Evolutionary conservation across 2,329 filamentous ascomycete genomes (phyloP), one percentile per base, ranked within the genome.

Genomic region (Karstenula rhodostoma): DNA sequence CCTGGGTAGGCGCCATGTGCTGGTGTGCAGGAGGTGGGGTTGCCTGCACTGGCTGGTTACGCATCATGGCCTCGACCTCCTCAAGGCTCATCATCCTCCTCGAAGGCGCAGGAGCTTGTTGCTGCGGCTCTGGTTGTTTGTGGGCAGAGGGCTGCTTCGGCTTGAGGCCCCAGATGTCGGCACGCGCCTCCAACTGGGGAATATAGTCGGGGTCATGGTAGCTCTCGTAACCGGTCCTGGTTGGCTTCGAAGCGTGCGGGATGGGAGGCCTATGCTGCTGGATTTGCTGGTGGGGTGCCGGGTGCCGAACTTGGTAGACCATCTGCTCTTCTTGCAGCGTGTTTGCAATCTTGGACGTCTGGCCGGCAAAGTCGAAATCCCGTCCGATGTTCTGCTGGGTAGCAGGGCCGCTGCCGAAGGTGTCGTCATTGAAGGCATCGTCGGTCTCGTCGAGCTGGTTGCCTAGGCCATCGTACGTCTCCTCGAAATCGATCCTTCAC

Each of bases 311-410:
- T 69, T 87, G 87, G 79, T 90, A 97, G 59, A 93, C 89, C 72
- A 93, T 83, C 74, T 97, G 92, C 80, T 98, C 95, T 78, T 98
- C 93, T 66, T 93, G 91, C 69, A 99, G 91, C 37, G 90, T 93
- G 79, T 89, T 86, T 22, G 93, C 86, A 43, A 97, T 91, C 78
- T 94, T 89, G 59, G 94, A 94, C 7, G 95, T 99, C 73, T 92
- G 89, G 43, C 94, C 94, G 67, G 96, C 96, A 80, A 98, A 99
- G 78, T 99, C 95, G 72, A 98, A 98, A 78, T 99, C 94, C 77
- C 92, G 96, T 74, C 94, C 94, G 60, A 95, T 87, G 12, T 83
- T 71, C 67, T 84, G 78, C 70, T 81, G 77, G 35, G 79, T 79
- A 55, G 77, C 83, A 32, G 83, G 80, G 37, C 78, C 80, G 58